These are phyloP conservation scores for Boechera divaricarpa DNA, from an alignment of 345 rosid species.

Conservation along the genomic window DNA sequence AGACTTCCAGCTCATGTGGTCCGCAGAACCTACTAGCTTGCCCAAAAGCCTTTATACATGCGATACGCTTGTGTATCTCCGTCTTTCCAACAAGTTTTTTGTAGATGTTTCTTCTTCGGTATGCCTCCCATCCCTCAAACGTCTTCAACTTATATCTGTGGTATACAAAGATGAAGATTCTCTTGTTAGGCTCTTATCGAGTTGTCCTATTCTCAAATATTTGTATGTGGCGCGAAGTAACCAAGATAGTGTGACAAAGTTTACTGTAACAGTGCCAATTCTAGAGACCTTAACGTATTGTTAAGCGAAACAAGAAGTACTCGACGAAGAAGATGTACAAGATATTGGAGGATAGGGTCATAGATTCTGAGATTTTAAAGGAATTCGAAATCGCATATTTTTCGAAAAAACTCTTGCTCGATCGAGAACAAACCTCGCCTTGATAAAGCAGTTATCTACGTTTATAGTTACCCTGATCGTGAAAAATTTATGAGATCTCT, in stretches of 20 bases:
- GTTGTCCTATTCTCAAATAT: neutral
- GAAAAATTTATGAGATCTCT: neutral
- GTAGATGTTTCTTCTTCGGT: neutral
- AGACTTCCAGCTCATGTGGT: neutral
- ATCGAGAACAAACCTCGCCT: neutral
- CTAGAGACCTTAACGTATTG: neutral
- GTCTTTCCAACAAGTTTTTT: neutral
- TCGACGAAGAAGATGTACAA: neutral
- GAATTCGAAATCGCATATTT: neutral
- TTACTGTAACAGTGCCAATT: neutral
- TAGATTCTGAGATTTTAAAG: neutral
- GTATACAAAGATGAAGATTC: neutral
- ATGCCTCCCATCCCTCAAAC: neutral
- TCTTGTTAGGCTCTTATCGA: neutral
- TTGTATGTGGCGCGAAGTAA: neutral
- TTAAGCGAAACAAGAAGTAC: too few species aligned
- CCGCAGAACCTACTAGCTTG: neutral
- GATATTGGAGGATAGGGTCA: neutral
- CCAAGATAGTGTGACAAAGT: neutral
- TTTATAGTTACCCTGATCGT: neutral
- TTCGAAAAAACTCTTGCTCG: neutral
- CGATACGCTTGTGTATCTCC: neutral
- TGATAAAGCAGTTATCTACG: neutral
- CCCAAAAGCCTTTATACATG: neutral
- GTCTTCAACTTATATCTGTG: neutral